phyloP scores from a whole-genome alignment of 148 eudicot genomes.

The Heliamphora exappendiculata region DNA sequence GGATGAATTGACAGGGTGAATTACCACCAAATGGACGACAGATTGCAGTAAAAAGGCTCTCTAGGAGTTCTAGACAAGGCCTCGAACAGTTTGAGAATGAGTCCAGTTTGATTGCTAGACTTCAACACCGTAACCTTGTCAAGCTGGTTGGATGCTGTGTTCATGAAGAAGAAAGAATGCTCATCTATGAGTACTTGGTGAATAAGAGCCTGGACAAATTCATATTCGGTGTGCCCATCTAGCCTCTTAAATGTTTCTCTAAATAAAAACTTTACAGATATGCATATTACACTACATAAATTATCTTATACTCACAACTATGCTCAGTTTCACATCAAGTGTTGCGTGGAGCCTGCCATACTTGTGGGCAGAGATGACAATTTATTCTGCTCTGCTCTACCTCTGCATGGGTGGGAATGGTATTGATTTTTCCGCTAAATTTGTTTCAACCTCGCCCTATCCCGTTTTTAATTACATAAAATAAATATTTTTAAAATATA shows the following conservation, averaged over 20 bases:
- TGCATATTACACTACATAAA: too few relatives aligned
- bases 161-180: constrained; percentile 20
- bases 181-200: constrained; percentile 37
- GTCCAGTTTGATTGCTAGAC: constrained; percentile 13
- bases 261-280: too few relatives aligned
- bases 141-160: constrained; percentile 20
- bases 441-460: too few relatives aligned
- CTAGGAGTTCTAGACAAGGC: constrained; percentile 17
- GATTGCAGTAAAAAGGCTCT: constrained; percentile 23
- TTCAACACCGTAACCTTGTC: constrained; percentile 24
- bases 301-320: too few relatives aligned
- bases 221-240: constrained; percentile 23
- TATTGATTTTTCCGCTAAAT: too few relatives aligned
- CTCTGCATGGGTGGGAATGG: too few relatives aligned
- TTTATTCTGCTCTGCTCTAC: too few relatives aligned
- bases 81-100: constrained; percentile 20
- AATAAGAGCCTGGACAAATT: constrained; percentile 52
- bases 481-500: too few relatives aligned
- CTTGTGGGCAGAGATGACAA: too few relatives aligned
- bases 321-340: too few relatives aligned
- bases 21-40: constrained; percentile 11
- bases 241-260: background rate
- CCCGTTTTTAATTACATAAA: too few relatives aligned
- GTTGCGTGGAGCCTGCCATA: too few relatives aligned
- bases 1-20: constrained; percentile 12